Base-by-base conservation (phyloP, 495 filamentous ascomycete genomes). In the Xylaria sp. region DNA sequence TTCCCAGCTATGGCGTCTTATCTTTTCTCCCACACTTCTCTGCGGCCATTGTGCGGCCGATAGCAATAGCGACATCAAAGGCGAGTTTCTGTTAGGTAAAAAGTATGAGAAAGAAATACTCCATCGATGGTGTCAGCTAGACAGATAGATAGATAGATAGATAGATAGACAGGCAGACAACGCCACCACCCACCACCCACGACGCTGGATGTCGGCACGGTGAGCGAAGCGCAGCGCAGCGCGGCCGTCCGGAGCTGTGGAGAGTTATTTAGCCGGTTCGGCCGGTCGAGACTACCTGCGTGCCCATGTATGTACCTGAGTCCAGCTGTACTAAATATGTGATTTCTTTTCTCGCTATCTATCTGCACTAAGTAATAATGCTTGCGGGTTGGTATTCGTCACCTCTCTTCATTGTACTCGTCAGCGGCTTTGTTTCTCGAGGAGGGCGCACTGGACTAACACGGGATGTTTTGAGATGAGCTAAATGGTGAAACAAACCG, bases 1-100 rank as follows among this genome's bases (percentile, higher is more conserved):
- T 17, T 14, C 15, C 24, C 8, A 21, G 8, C 3, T 41, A 40
- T 11, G 15, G 14, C 61, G 17, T 50, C 41, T 3, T 44, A 12
- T 33, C 62, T 33, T 33, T 3, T 33, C n/a, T 41, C 37, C 35
- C 31, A 52, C 24, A 17, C 37, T 3, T 29, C 2, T 59, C 62
- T 35, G 17, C 62, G 44, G 44, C 26, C 46, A 46, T 64, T 37
- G 24, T 15, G 44, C 44, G 44, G 26, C 52, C 37, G n/a, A 52
- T 17, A 19, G 2, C 62, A 2, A 43, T 17, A 31, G 26, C 62
- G 31, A 66, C 8, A n/a, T 37, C 43, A 15, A 7, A 66, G n/a
- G 62, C 1, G 44, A 33, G 19, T 66, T 66, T 66, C 44, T 66
- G 15, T 66, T 66, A 66, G 44, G 62, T 66, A 66, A 66, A 48